Evolutionary conservation across 2,329 filamentous ascomycete genomes (phyloP).

Genomic region (Magnaporthiopsis incrustans): DNA sequence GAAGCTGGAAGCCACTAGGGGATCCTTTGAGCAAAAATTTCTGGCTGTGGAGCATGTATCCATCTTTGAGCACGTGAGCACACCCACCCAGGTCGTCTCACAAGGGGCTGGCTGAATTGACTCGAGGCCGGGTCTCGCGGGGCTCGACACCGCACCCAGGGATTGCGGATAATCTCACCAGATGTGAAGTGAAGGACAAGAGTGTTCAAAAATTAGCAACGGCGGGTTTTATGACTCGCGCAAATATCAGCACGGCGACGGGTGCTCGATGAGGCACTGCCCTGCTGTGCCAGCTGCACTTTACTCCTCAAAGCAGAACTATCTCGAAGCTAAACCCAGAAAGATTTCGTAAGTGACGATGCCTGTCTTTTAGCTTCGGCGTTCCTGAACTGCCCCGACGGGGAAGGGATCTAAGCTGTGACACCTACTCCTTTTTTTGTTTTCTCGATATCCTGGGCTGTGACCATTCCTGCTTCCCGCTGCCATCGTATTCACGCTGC

Average conservation of each 20-base stretch:
- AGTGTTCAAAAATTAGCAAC: too few species aligned
- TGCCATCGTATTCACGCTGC: background rate
- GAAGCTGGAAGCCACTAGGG: background rate
- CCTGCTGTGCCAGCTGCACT: too few species aligned
- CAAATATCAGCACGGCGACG: too few species aligned
- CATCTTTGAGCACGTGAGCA: background rate
- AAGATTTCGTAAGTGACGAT: background rate
- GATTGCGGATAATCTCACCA: background rate
- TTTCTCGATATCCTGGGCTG: background rate
- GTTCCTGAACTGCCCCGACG: conserved; percentile 4
- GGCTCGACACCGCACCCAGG: background rate
- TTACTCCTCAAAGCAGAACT: too few species aligned
- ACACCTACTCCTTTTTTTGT: conserved; percentile 5
- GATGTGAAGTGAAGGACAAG: background rate
- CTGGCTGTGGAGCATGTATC: background rate
- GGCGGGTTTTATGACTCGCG: too few species aligned
- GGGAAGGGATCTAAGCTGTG: conserved; percentile 8
- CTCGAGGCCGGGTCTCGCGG: background rate
- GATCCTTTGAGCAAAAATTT: background rate
- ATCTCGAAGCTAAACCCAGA: too few species aligned
- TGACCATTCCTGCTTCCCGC: too few species aligned
- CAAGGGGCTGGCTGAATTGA: background rate
- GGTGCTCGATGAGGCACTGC: too few species aligned
- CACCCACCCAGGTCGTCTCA: background rate
- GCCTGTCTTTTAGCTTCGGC: background rate